Evolutionary conservation across 2,329 filamentous ascomycete genomes (phyloP).

Genomic region (Ambrosiella cleistominuta): DNA sequence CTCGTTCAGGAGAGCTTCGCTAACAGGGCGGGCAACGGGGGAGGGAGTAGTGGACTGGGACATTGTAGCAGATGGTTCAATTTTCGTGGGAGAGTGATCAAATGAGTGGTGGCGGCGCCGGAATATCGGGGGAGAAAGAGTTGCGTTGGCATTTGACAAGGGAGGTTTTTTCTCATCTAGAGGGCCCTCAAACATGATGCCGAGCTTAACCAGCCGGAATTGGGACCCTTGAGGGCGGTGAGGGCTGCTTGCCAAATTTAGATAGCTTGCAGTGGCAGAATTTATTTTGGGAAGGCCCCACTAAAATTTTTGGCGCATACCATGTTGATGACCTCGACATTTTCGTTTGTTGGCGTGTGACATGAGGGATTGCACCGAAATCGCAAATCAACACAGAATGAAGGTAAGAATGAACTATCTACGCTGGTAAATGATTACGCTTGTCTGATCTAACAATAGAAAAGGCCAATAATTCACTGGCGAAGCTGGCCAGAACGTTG

Average conservation of each 20-base stretch:
- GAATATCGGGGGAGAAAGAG: constrained; percentile 1
- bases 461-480: constrained; percentile 20
- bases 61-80: constrained; percentile 25
- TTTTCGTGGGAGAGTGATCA: background rate
- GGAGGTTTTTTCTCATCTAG: constrained; percentile 3
- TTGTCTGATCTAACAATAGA: background rate
- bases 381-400: background rate
- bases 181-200: constrained; percentile 4
- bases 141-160: background rate
- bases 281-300: constrained; percentile 15
- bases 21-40: constrained; percentile 61
- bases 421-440: background rate
- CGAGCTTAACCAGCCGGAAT: constrained; percentile 22
- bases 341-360: constrained; percentile 5
- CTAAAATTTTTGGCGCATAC: constrained; percentile 13
- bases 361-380: constrained; percentile 9
- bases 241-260: constrained; percentile 16
- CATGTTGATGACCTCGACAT: background rate
- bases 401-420: constrained; percentile 2
- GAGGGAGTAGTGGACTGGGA: constrained; percentile 31
- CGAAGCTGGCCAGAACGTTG: constrained; percentile 36
- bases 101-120: constrained; percentile 7
- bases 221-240: constrained; percentile 28
- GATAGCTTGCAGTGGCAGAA: constrained; percentile 26
- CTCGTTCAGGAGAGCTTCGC: constrained; percentile 95